These are phyloP conservation scores for Trichoderma simmonsii DNA, from an alignment of 2,329 filamentous ascomycete genomes.

Conservation along the genomic window DNA sequence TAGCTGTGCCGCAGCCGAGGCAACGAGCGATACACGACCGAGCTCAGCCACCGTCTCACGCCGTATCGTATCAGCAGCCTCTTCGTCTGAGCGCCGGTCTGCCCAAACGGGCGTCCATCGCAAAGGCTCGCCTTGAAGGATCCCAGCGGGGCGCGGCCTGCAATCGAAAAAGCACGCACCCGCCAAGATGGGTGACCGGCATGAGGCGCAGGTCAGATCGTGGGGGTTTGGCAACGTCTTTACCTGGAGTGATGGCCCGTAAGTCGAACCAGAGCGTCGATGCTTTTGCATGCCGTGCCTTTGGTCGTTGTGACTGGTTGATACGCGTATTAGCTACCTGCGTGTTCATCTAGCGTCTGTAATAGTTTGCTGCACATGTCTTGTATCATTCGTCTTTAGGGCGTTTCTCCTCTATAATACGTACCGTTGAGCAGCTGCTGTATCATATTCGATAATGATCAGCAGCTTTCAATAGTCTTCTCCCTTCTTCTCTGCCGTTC, in stretches of 20 bases:
- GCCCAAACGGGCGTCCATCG: not conserved
- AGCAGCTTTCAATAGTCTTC: not conserved
- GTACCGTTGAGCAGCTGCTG: not conserved
- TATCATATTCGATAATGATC: not conserved
- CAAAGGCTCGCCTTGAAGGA: slow-evolving; percentile 3
- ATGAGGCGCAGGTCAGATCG: slow-evolving; percentile 59
- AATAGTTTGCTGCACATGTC: not conserved
- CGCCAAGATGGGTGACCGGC: slow-evolving; percentile 28
- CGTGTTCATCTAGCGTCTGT: not conserved
- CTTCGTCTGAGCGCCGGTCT: not conserved
- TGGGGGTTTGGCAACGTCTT: slow-evolving; percentile 71
- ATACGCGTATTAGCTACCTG: not conserved
- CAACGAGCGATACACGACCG: not conserved
- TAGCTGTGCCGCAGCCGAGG: not conserved
- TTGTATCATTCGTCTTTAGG: not conserved
- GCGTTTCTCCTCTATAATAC: not conserved
- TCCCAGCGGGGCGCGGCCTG: slow-evolving; percentile 1
- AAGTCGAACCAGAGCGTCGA: slow-evolving; percentile 30
- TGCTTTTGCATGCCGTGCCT: not conserved
- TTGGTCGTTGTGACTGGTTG: not conserved
- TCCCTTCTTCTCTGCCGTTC: not conserved
- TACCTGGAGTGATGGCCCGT: slow-evolving; percentile 70
- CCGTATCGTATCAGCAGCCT: not conserved
- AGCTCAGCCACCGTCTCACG: not conserved
- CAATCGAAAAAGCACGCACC: not conserved